Percentiles rank a stretch among this genome's conserved stretches.
These are phyloP conservation scores for Chaetomiaceae sp. DNA, from an alignment of 2,329 filamentous ascomycete genomes.

Conservation along the genomic window DNA sequence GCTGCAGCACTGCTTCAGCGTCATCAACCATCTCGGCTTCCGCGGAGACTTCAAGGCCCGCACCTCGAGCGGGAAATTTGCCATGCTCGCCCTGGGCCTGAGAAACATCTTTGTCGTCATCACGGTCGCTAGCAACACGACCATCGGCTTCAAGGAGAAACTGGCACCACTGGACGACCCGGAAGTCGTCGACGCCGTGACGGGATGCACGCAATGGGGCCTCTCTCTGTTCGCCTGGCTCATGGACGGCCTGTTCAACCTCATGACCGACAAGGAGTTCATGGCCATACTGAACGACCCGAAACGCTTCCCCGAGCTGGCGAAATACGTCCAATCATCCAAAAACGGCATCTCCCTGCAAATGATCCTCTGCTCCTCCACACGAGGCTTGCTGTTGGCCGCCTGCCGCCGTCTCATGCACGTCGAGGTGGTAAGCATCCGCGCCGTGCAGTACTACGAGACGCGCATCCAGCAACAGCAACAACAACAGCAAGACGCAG, in stretches of 20 bases:
- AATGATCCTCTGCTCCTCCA: slow-evolving; percentile 67
- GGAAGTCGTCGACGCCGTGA: slow-evolving; percentile 67
- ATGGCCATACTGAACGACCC: slow-evolving; percentile 44
- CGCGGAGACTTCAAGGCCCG: slow-evolving; percentile 58
- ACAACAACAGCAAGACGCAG: slow-evolving; percentile 33
- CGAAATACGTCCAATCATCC: slow-evolving; percentile 47
- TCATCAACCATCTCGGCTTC: slow-evolving; percentile 75
- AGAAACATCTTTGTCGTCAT: slow-evolving; percentile 66
- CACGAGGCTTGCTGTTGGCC: slow-evolving; percentile 66
- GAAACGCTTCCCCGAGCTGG: slow-evolving; percentile 46
- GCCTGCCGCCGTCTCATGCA: slow-evolving; percentile 61
- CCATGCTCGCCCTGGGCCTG: slow-evolving; percentile 70
- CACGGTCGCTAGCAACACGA: slow-evolving; percentile 57
- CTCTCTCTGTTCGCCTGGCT: slow-evolving; percentile 65
- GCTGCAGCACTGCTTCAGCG: slow-evolving; percentile 71
- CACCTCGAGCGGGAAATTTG: slow-evolving; percentile 66
- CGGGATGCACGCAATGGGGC: slow-evolving; percentile 74
- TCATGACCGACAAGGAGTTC: slow-evolving; percentile 50
- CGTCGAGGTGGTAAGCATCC: slow-evolving; percentile 47
- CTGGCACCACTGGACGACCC: slow-evolving; percentile 60
- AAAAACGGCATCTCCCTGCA: slow-evolving; percentile 57
- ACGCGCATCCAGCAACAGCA: slow-evolving; percentile 31
- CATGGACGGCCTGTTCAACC: slow-evolving; percentile 53
- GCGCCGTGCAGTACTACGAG: slow-evolving; percentile 50
- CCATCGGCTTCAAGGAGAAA: slow-evolving; percentile 51